Evolutionary conservation across 495 filamentous ascomycete species (phyloP), one percentile per base, ranked within the genome.

Genomic region (Aspergillus egyptiacus): DNA sequence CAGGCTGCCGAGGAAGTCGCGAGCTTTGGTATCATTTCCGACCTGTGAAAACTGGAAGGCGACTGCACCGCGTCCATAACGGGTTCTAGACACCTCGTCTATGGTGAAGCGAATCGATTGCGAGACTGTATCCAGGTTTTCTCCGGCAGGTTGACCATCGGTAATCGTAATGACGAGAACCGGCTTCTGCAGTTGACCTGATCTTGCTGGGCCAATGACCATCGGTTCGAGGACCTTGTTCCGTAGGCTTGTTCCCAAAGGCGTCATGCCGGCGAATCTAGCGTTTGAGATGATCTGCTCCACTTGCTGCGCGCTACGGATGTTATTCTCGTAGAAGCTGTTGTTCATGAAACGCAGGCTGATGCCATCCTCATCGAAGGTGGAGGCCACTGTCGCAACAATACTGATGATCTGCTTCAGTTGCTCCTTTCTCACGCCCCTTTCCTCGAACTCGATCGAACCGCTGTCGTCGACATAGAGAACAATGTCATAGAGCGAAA

Each of bases 11-110:
- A 87, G 66, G 66, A 86, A 87, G 36, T 80, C 76, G 24, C 78
- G 75, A 7, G 84, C 84, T 42, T 77, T 73, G 56, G 72, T 63
- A 55, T 87, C 84, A 49, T 83, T 84, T 50, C 84, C 84, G 37
- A 87, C 83, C 57, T 87, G 84, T 6, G 84, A 82, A 59, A 87
- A 86, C 56, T 87, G 82, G 71, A 86, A 87, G 2, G 75, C 68
- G 33, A 85, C 61, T 2, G 78, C 79, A 49, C 75, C 75, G 10
- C 64, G 63, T 14, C 76, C 77, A 50, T 72, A 77, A 25, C 59
- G 70, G 32, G 61, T 72, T 18, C 71, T 66, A 9, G 64, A 56
- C 6, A 78, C 57, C 51, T 80, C 66, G 9, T 65, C 58, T 23
- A 70, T 54, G 1, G 77, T 72, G 53, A 68, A 68, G 32, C 70